These are phyloP conservation scores for Trichoderma orchidacearum DNA, from an alignment of 495 filamentous ascomycete genomes.

Conservation along the genomic window DNA sequence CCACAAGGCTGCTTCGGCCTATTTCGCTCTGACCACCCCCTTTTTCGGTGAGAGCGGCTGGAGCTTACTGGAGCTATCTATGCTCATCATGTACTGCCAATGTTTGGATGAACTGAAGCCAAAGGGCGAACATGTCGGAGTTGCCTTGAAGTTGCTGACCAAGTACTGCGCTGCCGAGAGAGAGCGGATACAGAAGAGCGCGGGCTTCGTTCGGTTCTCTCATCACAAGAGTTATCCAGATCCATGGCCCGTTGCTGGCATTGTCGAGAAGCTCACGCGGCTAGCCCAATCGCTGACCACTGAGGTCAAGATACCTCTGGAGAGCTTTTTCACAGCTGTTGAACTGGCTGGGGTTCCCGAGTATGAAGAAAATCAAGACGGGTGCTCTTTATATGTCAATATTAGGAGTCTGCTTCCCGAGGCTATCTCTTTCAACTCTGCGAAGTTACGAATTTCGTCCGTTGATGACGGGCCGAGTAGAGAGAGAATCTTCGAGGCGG, in stretches of 20 bases:
- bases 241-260: slow-evolving; percentile 38
- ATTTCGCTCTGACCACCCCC: slow-evolving; percentile 68
- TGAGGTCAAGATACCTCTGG: slow-evolving; percentile 52
- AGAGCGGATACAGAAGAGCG: slow-evolving; percentile 28
- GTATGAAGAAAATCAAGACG: slow-evolving; percentile 61
- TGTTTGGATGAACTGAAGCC: slow-evolving; percentile 67
- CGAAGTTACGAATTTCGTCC: slow-evolving; percentile 51
- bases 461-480: slow-evolving; percentile 28
- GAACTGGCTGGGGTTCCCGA: slow-evolving; percentile 53
- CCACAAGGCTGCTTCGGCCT: slow-evolving; percentile 58
- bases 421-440: slow-evolving; percentile 48
- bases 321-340: slow-evolving; percentile 59
- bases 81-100: slow-evolving; percentile 73
- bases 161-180: slow-evolving; percentile 51
- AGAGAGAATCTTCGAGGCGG: slow-evolving; percentile 52
- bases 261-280: slow-evolving; percentile 50
- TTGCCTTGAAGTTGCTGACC: slow-evolving; percentile 58
- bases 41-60: slow-evolving; percentile 73
- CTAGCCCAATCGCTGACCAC: slow-evolving; percentile 49
- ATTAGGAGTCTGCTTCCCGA: slow-evolving; percentile 63
- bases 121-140: slow-evolving; percentile 67
- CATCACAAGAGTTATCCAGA: slow-evolving; percentile 30
- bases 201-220: slow-evolving; percentile 10
- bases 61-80: slow-evolving; percentile 63
- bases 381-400: slow-evolving; percentile 58